Evolutionary conservation across 108 stramenopile species (phyloP), one percentile per base, ranked within the genome.

Genomic region (Fragilaria crotonensis): DNA sequence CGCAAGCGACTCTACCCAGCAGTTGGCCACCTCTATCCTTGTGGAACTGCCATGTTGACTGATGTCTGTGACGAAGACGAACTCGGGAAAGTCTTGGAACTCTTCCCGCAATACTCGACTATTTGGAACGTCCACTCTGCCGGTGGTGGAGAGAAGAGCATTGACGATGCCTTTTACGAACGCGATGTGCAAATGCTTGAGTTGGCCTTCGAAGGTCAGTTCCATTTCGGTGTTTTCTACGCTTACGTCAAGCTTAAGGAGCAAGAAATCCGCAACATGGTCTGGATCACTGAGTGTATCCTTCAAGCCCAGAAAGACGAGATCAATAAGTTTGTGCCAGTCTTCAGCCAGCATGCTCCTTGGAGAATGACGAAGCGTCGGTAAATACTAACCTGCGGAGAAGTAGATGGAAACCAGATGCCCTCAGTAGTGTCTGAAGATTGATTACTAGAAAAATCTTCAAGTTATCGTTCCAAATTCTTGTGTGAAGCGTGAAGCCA

Each of bases 171-270:
- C 25, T 98, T 99, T 62, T 98, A 96, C 67, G 93, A 97, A 72
- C 90, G 95, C 64, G 97, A 98, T 72, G 97, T 98, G 19, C 82
- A 94, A 52, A 68, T 81, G 69, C 77, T 96, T 44, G 97, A 99
- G 67, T 72, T 97, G 60, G 97, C 99, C 44, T 99, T 98, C 58
- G 97, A 99, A 73, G 90, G 95, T 25, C 99, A 99, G 76, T 91
- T 99, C 74, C 97, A 99, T 72, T 99, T 89, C 64, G 99, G 77
- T 2, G 71, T 79, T 47, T 98, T 97, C 69, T 99, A 99, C 67
- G 96, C 99, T 19, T 98, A 97, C 75, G 95, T 98, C 25, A 97
- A 97, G 82, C 95, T 99, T 56, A 99, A 99, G 94, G 97, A 98
- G 75, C 97, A 98, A 77, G 97, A 99, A 73, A 96, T 97, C 59